Conservation (phyloP, 1,139 yeast genomes). For the Arxiozyma telluris region DNA sequence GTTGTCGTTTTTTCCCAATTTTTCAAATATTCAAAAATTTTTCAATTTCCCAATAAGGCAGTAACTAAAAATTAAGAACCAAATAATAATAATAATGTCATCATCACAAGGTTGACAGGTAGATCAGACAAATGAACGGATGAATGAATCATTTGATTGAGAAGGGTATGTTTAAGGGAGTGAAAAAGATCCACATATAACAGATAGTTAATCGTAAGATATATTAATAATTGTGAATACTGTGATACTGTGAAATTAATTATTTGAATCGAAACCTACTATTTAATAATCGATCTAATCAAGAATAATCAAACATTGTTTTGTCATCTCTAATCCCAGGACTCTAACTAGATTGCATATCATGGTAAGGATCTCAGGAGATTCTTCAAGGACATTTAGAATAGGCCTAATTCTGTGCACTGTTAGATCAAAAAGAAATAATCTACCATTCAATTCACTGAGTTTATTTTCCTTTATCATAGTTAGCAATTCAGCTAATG, state of each 20-base stretch:
- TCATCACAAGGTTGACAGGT: not conserved
- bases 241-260: too few species aligned
- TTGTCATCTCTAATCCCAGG: constrained; percentile 34
- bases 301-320: constrained; percentile 9
- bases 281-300: constrained; percentile 15
- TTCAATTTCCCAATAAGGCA: not conserved
- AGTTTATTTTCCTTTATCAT: constrained; percentile 22
- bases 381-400: constrained; percentile 15
- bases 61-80: not conserved
- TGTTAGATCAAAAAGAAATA: constrained; percentile 20
- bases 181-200: too few species aligned
- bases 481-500: constrained; percentile 39
- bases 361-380: constrained; percentile 24
- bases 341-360: constrained; percentile 37
- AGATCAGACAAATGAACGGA: not conserved
- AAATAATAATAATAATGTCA: too few species aligned
- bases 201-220: too few species aligned
- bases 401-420: constrained; percentile 18
- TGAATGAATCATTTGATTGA: not conserved
- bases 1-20: not conserved
- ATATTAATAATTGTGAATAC: too few species aligned
- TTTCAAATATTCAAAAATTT: not conserved
- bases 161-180: not conserved
- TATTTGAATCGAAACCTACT: too few species aligned
- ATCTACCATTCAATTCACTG: constrained; percentile 14